Base-by-base conservation (phyloP, 2,329 filamentous ascomycete genomes). In the Verticillium nubilum region DNA sequence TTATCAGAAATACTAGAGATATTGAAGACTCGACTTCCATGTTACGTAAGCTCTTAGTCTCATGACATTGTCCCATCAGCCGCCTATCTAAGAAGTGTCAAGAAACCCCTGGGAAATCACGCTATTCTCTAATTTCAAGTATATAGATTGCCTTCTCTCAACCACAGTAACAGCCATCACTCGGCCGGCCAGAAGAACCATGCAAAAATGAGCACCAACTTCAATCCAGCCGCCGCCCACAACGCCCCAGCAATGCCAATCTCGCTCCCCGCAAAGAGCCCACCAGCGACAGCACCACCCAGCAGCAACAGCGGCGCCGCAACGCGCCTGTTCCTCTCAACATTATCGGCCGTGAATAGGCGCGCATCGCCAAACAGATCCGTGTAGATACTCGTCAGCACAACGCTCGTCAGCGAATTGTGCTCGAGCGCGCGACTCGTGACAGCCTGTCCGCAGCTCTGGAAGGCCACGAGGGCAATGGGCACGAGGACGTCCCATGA, bases 371-470 rank as follows among this genome's bases (percentile, higher is more conserved):
- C 89, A 65, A 91, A 91, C 23, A 94, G 69, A 70, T 94, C 91
- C 69, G 89, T 92, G 75, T 93, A 94, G 62, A 91, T 86, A 69
- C 88, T 92, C 1, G 91, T 94, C 61, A 95, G 73, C 3, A 93
- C 91, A 17, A 92, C 90, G 62, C 88, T 92, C 0, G 90, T 92
- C 23, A 94, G 75, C 2, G 86, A 85, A 60, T 86, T 86, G 68
- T 87, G 88, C 66, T 86, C 82, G 61, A 94, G 73, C 0, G 88
- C 86, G 3, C 90, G 77, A 66, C 87, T 91, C 0, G 85, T 84
- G n/a, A 92, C 86, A 1, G 90, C 89, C 70, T 94, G 90, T 0
- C 90, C 91, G 58, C 87, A 88, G 63, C 86, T 87, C 75, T 94
- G 90, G 67, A 94, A 91, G 1, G 89, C 88, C 5, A 92, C 80